Evolutionary conservation across 1,139 yeast species (phyloP).

Genomic region (Suhomyces atakaporum): DNA sequence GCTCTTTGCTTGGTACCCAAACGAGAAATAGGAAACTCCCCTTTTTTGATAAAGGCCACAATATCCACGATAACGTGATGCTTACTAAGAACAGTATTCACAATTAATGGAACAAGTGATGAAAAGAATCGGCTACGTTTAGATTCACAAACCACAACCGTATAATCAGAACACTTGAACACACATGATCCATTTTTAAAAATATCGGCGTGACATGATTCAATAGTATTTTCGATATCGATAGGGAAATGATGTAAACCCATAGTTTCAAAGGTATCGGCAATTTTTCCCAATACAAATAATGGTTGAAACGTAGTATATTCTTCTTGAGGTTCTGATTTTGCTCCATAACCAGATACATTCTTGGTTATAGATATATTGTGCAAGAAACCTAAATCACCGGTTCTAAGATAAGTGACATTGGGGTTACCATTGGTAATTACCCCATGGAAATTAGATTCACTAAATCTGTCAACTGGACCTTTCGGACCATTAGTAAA

Average conservation of each 20-base stretch:
- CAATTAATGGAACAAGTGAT: conserved; percentile 79
- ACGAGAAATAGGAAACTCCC: conserved; percentile 67
- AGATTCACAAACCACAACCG: conserved; percentile 78
- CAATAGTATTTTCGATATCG: conserved; percentile 80
- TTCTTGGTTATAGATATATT: conserved; percentile 57
- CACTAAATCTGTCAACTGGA: conserved; percentile 41
- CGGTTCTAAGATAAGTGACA: conserved; percentile 77
- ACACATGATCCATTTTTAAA: conserved; percentile 64
- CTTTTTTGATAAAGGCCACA: conserved; percentile 73
- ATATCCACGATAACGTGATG: conserved; percentile 87
- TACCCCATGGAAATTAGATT: conserved; percentile 54
- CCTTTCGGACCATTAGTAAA: conserved; percentile 61
- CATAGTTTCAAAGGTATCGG: conserved; percentile 86
- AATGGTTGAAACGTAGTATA: conserved; percentile 67
- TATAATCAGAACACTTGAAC: conserved; percentile 80
- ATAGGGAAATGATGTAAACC: conserved; percentile 90
- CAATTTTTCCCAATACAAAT: conserved; percentile 81
- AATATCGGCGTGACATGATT: conserved; percentile 61
- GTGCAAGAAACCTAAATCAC: conserved; percentile 91
- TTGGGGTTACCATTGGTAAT: conserved; percentile 64
- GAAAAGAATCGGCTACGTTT: conserved; percentile 55
- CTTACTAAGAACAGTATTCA: conserved; percentile 73
- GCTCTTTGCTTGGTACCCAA: conserved; percentile 78
- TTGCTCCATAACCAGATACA: conserved; percentile 41
- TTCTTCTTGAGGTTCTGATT: conserved; percentile 23